phyloP scores from a whole-genome alignment of 108 stramenopile genomes.

The Nitzschia palea region DNA sequence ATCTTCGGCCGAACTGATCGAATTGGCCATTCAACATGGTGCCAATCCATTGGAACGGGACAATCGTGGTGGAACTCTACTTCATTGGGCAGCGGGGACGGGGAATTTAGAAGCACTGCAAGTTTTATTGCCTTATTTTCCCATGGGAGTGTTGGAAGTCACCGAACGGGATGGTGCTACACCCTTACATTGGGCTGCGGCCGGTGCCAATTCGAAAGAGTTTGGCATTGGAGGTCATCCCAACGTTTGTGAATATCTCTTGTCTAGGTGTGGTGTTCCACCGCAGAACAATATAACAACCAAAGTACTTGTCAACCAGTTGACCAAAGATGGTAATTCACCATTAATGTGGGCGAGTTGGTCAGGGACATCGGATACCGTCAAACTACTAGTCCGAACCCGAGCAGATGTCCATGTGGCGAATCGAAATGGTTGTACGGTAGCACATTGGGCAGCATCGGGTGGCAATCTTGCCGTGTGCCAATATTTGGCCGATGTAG shows the following conservation, averaged over 20 bases:
- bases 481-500: slow-evolving; percentile 60
- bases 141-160: slow-evolving; percentile 32
- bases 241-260: slow-evolving; percentile 52
- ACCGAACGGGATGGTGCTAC: slow-evolving; percentile 74
- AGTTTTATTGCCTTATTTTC: slow-evolving; percentile 41
- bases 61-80: slow-evolving; percentile 58
- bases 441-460: slow-evolving; percentile 71
- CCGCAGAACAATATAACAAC: neutral
- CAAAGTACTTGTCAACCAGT: slow-evolving; percentile 40
- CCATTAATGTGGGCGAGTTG: slow-evolving; percentile 87
- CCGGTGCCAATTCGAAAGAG: slow-evolving; percentile 69
- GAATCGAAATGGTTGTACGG: slow-evolving; percentile 82
- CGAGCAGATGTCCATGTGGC: slow-evolving; percentile 51
- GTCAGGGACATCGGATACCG: slow-evolving; percentile 72
- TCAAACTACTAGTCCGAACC: slow-evolving; percentile 66
- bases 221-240: slow-evolving; percentile 77
- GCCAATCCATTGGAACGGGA: slow-evolving; percentile 77
- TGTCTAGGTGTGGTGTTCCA: slow-evolving; percentile 25
- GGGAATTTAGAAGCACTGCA: slow-evolving; percentile 61
- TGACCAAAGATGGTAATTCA: slow-evolving; percentile 81
- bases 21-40: slow-evolving; percentile 68
- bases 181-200: slow-evolving; percentile 81
- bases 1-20: slow-evolving; percentile 53
- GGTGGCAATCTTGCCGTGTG: slow-evolving; percentile 67
- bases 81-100: slow-evolving; percentile 83